Base-by-base conservation (phyloP, 257 asterid genomes). In the Primulina huaijiensis region DNA sequence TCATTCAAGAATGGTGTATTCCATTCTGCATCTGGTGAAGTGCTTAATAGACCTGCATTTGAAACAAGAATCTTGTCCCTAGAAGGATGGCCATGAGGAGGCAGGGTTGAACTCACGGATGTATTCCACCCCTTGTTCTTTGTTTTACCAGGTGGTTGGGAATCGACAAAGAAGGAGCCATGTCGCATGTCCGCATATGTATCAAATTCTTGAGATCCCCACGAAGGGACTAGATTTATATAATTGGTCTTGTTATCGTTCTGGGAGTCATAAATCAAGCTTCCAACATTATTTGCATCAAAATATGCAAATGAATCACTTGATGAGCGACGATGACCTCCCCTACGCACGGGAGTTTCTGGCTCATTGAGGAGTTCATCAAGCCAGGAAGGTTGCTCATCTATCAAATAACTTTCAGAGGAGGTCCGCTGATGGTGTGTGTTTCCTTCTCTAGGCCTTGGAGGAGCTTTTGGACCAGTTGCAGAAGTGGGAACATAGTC, bases 351-450 rank as follows among this genome's bases (percentile, higher is more conserved):
- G 33, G 81, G 86, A 43, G 84, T 76, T 63, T 84, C 88, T 33
- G 86, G 88, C 78, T 81, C 88, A 58, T 77, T 83, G 27, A 84
- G 88, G 62, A 84, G 88, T 34, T 84, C 88, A 60, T 84, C 88
- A 38, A 84, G 71, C 88, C 88, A 81, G 40, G 88, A 84, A 17
- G 88, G 88, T 33, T 84, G 84, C 64, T 84, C 88, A 63, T 77
- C 85, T 16, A 77, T 70, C 74, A 82, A 73, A 72, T 76, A 72
- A 35, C 84, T 81, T 60, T 84, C 88, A 4, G 86, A 84, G 62
- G 84, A 76, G 79, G 84, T 79, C 40, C 86, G 83, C 25, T 74
- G 81, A 65, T 80, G 88, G 76, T 75, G 79, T 34, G 78, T 65
- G 71, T 78, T 68, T 68, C 75, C 75, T 17, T 81, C 86, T 66